Evolutionary conservation across 2,329 filamentous ascomycete genomes (phyloP).

Genomic region (Cadophora sp.): DNA sequence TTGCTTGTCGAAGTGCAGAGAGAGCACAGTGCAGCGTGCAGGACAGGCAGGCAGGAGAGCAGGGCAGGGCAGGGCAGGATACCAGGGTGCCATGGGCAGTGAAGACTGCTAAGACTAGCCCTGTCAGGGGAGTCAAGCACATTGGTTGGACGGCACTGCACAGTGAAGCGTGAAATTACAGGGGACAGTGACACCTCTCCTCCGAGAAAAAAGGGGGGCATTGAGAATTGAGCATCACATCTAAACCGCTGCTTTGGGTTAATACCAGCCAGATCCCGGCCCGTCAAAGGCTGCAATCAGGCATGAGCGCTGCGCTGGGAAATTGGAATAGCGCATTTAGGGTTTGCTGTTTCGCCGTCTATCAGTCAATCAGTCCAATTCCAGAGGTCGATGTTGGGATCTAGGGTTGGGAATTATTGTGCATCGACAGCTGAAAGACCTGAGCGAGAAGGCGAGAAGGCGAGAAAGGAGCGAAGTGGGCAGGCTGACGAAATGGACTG

Average conservation of each 20-base stretch:
- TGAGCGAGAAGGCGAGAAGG: constrained; percentile 2
- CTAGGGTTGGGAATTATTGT: background rate
- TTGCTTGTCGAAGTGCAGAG: constrained; percentile 9
- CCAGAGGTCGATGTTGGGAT: background rate
- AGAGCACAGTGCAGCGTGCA: constrained; percentile 9
- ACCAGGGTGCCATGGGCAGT: background rate
- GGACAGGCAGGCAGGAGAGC: constrained; percentile 10
- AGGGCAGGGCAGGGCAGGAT: background rate
- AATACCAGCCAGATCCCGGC: constrained; percentile 21
- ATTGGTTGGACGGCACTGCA: background rate
- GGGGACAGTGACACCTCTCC: background rate
- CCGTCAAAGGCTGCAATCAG: constrained; percentile 23
- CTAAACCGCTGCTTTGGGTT: constrained; percentile 21
- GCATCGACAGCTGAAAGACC: background rate
- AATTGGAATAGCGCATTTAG: constrained; percentile 11
- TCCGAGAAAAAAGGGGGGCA: constrained; percentile 1
- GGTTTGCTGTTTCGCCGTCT: background rate
- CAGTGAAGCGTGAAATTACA: background rate
- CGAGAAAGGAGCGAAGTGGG: background rate
- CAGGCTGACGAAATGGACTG: background rate
- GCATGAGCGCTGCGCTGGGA: constrained; percentile 14
- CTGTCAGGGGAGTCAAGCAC: background rate
- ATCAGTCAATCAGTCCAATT: background rate
- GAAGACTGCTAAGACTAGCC: background rate
- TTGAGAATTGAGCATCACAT: background rate